Evolutionary conservation across 1,139 yeast species (phyloP), one percentile per base, ranked within the genome.

Genomic region (Yamadazyma diospyri): DNA sequence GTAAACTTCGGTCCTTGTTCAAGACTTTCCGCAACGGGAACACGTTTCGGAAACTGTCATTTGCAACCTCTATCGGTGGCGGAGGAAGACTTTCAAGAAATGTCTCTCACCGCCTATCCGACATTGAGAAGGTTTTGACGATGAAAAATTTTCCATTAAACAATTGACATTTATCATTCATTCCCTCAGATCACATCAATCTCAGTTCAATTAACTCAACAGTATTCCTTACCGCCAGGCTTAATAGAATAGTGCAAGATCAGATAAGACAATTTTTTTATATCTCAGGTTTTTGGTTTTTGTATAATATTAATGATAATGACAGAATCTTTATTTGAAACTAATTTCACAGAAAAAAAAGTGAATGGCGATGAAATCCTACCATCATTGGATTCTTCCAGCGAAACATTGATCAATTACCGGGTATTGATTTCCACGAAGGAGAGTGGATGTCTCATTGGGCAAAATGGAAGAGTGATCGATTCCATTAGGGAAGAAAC

Each of bases 391-490:
- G 61, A 58, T 34, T 50, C 46, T 29, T 54, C 57, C 39, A 52
- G 58, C 7, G 49, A 61, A 10, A 64, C 69, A 5, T 63, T 75
- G 36, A 71, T 76, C 39, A 76, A 76, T 37, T 72, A 67, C 52
- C 70, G 96, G 45, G 76, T 88, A 2, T 67, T 88, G 27, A 86
- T 88, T 15, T 78, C 94, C 9, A 78, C 94, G 36, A 84, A 83
- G 53, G 97, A 88, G 58, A 89, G 95, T 10, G 96, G 96, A 13
- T 84, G 89, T 42, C 78, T 88, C 42, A 88, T 88, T 50, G 97
- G 97, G 29, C 85, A 84, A 49, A 82, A 78, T 46, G 97, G 97
- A 27, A 70, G 74, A 38, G 85, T 83, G 34, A 88, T 88, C 41
- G 85, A 89, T 38, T 74, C 77, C 22, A 78, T 88, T 34, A 72